Evolutionary conservation across 306 rosid species (phyloP).

Genomic region (Gillenia trifoliata): DNA sequence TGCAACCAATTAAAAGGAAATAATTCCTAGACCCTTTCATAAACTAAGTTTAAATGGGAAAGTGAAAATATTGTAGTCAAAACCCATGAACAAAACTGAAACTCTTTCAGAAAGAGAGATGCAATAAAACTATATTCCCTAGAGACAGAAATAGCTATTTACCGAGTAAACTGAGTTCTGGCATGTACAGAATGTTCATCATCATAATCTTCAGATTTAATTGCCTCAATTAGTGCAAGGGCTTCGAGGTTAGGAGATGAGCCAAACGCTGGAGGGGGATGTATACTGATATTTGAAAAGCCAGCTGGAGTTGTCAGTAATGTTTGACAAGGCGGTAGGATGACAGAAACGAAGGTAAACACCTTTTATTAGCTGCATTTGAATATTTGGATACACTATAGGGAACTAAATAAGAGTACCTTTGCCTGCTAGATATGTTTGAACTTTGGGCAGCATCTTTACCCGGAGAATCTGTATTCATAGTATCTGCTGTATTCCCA

Average conservation of each 20-base stretch:
- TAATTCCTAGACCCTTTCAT: background rate
- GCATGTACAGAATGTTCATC: slow-evolving; percentile 70
- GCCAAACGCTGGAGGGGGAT: slow-evolving; percentile 99
- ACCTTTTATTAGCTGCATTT: background rate
- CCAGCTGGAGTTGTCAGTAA: slow-evolving; percentile 22
- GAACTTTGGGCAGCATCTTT: slow-evolving; percentile 52
- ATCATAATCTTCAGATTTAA: slow-evolving; percentile 40
- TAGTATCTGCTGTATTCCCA: slow-evolving; percentile 42
- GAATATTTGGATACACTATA: background rate
- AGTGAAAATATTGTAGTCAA: background rate
- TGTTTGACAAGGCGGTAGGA: slow-evolving; percentile 11
- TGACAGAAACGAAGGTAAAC: background rate
- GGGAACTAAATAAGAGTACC: slow-evolving; percentile 31
- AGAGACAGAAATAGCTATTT: slow-evolving; percentile 21
- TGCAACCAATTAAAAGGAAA: background rate
- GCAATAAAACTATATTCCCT: slow-evolving; percentile 15
- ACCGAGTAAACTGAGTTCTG: slow-evolving; percentile 50
- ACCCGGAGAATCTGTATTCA: slow-evolving; percentile 36
- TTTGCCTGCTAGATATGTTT: slow-evolving; percentile 43
- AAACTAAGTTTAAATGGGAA: background rate
- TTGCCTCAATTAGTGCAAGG: slow-evolving; percentile 75
- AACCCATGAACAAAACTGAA: background rate
- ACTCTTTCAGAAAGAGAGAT: background rate
- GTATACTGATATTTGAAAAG: slow-evolving; percentile 47
- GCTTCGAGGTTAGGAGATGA: slow-evolving; percentile 99